Base-by-base conservation (phyloP, 2,329 filamentous ascomycete genomes). In the Curvularia spicifera region DNA sequence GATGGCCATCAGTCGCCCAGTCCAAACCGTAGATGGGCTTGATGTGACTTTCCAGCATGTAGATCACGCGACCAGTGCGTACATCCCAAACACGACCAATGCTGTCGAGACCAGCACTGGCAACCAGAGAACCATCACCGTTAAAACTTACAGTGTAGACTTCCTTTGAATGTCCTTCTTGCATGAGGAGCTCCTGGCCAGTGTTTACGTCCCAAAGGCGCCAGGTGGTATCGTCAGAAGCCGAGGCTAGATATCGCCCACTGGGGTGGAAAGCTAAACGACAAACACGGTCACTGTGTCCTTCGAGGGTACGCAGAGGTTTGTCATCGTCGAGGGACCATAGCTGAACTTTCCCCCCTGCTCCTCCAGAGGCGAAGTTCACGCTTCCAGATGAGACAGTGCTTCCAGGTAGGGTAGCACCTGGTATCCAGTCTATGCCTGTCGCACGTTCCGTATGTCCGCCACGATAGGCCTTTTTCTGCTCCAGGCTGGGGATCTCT, bases 181-280 rank as follows among this genome's bases (percentile, higher is more conserved):
- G 95, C 0, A 96, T 83, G 1, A 96, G 82, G 1, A 98, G 79
- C 72, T 98, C 93, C 2, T 89, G 89, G 0, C 88, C 91, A 0
- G 90, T 95, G 66, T 91, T 88, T 0, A 98, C 87, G 74, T 98
- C 94, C 94, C 95, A 99, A 33, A 99, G 82, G 44, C 94, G 87
- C 95, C 95, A 99, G 0, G 95, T 97, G 2, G 93, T 97, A 74
- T 99, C 95, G 70, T 95, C 95, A 0, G 93, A 97, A 6, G 95
- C 95, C 0, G 93, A 97, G 5, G 94, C 95, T 5, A 98, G 82
- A 71, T 94, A 98, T 61, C 85, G 85, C 3, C 94, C 94, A 0
- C 91, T 96, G 0, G 95, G 95, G 67, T 99, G 95, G 71, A 98
- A 97, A 58, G 97, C 95, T 12, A 96, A 89, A 56, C 94, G 87